These are phyloP conservation scores for Tricladium varicosporioides DNA, from an alignment of 2,329 filamentous ascomycete species.

Conservation along the genomic window DNA sequence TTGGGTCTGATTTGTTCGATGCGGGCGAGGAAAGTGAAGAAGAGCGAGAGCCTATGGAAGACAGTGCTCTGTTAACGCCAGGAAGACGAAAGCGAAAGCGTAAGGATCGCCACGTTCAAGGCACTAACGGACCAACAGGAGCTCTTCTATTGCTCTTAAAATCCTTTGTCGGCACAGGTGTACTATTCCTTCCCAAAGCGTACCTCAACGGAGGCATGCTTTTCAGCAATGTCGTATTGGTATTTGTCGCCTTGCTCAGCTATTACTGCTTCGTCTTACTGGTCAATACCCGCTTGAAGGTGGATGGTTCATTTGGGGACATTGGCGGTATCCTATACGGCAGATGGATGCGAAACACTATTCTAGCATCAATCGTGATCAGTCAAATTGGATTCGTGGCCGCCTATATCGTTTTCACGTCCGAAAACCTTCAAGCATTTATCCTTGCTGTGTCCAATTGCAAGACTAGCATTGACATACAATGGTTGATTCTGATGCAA, in stretches of 20 bases:
- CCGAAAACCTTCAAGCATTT: constrained; percentile 93
- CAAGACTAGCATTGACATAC: constrained; percentile 79
- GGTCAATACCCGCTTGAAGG: constrained; percentile 77
- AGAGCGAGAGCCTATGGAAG: constrained; percentile 78
- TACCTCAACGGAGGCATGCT: constrained; percentile 97
- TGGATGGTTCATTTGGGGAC: constrained; percentile 95
- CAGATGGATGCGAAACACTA: constrained; percentile 82
- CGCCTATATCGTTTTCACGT: constrained; percentile 95
- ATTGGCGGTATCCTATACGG: constrained; percentile 92
- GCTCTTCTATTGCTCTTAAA: constrained; percentile 87
- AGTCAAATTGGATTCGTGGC: constrained; percentile 94
- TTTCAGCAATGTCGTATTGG: constrained; percentile 89
- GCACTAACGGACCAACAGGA: constrained; percentile 74
- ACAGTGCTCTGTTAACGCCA: constrained; percentile 79
- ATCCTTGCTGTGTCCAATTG: constrained; percentile 89
- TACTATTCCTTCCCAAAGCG: constrained; percentile 87
- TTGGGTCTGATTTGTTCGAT: constrained; percentile 67
- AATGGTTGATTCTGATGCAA: constrained; percentile 89
- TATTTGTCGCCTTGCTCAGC: constrained; percentile 80
- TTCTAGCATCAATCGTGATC: constrained; percentile 88
- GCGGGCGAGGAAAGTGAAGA: constrained; percentile 58
- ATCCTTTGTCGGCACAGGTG: constrained; percentile 95
- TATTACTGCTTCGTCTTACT: constrained; percentile 98
- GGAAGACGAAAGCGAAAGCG: constrained; percentile 71
- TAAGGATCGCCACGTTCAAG: constrained; percentile 69